Evolutionary conservation across 2,329 filamentous ascomycete genomes (phyloP).

Genomic region (Epichloe scottii): DNA sequence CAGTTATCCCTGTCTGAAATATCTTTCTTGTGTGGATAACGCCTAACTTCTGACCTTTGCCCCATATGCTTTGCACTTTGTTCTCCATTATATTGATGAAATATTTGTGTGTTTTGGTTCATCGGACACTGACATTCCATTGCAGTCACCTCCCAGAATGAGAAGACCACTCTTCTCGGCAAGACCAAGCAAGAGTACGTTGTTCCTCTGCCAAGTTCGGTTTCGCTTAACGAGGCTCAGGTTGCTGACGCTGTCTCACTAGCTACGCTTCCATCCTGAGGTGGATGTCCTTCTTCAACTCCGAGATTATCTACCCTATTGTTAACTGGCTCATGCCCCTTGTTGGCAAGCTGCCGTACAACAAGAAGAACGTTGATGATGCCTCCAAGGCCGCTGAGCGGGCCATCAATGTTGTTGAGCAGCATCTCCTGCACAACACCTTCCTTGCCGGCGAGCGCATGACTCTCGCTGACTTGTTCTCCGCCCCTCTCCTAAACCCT

Average conservation of each 20-base stretch:
- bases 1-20: slow-evolving; percentile 99
- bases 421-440: slow-evolving; percentile 83
- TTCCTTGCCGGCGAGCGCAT: slow-evolving; percentile 97
- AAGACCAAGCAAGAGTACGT: slow-evolving; percentile 98
- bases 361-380: slow-evolving; percentile 95
- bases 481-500: slow-evolving; percentile 63
- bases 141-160: slow-evolving; percentile 94
- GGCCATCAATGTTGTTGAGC: slow-evolving; percentile 63
- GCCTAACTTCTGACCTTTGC: slow-evolving; percentile 66
- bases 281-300: slow-evolving; percentile 97
- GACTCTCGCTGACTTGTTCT: slow-evolving; percentile 90
- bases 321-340: slow-evolving; percentile 80
- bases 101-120: neutral
- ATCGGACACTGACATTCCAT: slow-evolving; percentile 19
- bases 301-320: slow-evolving; percentile 63
- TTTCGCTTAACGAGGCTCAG: neutral
- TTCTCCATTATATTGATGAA: neutral
- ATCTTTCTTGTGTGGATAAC: slow-evolving; percentile 65
- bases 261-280: slow-evolving; percentile 91
- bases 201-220: neutral
- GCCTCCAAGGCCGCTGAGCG: slow-evolving; percentile 55
- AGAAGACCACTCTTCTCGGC: slow-evolving; percentile 97
- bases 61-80: slow-evolving; percentile 11
- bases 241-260: slow-evolving; percentile 12
- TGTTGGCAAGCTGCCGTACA: slow-evolving; percentile 71